Conservation (phyloP, 768 basidiomycete species). For the Glaciozyma antarctica region DNA sequence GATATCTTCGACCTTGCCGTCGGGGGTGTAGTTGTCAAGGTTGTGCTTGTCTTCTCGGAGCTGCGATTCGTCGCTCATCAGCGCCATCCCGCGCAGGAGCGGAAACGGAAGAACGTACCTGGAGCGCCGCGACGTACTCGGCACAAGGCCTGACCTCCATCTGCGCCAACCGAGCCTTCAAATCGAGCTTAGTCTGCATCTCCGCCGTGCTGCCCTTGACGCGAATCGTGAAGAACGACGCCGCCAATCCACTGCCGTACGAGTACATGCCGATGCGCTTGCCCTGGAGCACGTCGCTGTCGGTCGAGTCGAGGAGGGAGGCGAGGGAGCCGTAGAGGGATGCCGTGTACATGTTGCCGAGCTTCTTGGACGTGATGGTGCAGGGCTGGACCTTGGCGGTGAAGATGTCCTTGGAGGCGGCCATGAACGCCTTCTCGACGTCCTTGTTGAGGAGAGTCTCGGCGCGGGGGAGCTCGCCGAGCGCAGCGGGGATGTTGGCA, state of each 20-base stretch:
- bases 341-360: conserved; percentile 98
- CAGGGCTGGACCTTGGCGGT: conserved; percentile 63
- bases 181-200: conserved; percentile 71
- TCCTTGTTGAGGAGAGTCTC: conserved; percentile 84
- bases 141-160: conserved; percentile 89
- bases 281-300: conserved; percentile 58
- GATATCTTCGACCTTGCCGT: conserved; percentile 80
- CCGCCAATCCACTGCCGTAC: conserved; percentile 94
- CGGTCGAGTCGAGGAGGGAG: conserved; percentile 65
- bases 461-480: conserved; percentile 52
- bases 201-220: conserved; percentile 79
- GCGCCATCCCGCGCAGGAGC: background rate
- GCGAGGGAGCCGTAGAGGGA: conserved; percentile 91
- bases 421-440: conserved; percentile 88
- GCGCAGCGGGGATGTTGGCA: conserved; percentile 59
- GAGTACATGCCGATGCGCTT: conserved; percentile 90
- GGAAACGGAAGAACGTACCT: conserved; percentile 37
- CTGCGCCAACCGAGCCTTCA: conserved; percentile 61
- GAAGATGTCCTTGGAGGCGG: conserved; percentile 65
- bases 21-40: conserved; percentile 68
- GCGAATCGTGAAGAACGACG: conserved; percentile 77
- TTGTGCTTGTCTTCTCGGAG: conserved; percentile 97
- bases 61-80: conserved; percentile 41
- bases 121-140: conserved; percentile 74
- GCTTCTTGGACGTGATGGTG: conserved; percentile 77